Percentiles rank a stretch among this genome's conserved stretches.
Evolutionary conservation across 2,329 filamentous ascomycete species (phyloP).

Genomic region (Dryadomyces quercivorus): DNA sequence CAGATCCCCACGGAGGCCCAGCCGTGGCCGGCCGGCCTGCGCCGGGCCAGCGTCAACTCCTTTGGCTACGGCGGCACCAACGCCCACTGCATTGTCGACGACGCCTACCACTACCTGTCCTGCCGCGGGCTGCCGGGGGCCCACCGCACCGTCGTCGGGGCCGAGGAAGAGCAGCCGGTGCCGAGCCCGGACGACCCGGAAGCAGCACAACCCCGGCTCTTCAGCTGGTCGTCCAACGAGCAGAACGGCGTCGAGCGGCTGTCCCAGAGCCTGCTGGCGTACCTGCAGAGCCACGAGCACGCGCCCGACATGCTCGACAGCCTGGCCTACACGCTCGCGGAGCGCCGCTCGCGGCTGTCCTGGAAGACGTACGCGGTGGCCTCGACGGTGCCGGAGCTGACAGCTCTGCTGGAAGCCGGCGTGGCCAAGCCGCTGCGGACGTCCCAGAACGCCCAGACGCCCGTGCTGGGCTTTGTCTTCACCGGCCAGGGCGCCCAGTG

Average conservation of each 20-base stretch:
- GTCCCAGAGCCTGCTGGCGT: neutral
- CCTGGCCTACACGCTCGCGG: slow-evolving; percentile 13
- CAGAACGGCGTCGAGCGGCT: too few species aligned
- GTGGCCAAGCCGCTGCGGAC: too few species aligned
- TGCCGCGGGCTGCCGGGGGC: too few species aligned
- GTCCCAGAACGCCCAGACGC: too few species aligned
- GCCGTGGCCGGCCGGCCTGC: slow-evolving; percentile 17
- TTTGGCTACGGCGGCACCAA: slow-evolving; percentile 48
- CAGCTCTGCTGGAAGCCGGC: too few species aligned
- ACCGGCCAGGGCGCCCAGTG: slow-evolving; percentile 17
- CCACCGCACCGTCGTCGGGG: too few species aligned
- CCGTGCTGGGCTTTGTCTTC: slow-evolving; percentile 8
- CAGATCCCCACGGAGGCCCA: slow-evolving; percentile 10
- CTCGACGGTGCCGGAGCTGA: too few species aligned
- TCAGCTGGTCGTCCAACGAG: neutral
- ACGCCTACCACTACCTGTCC: too few species aligned
- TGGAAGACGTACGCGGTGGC: neutral
- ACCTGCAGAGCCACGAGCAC: slow-evolving; percentile 1
- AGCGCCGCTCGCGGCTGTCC: slow-evolving; percentile 10
- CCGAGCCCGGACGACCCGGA: neutral
- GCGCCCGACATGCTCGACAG: slow-evolving; percentile 1
- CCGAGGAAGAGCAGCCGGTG: too few species aligned
- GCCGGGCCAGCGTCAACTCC: slow-evolving; percentile 35
- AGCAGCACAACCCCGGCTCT: neutral
- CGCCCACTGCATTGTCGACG: slow-evolving; percentile 36